phyloP scores from a whole-genome alignment of 805 yeast genomes.

The Candida koratica region DNA sequence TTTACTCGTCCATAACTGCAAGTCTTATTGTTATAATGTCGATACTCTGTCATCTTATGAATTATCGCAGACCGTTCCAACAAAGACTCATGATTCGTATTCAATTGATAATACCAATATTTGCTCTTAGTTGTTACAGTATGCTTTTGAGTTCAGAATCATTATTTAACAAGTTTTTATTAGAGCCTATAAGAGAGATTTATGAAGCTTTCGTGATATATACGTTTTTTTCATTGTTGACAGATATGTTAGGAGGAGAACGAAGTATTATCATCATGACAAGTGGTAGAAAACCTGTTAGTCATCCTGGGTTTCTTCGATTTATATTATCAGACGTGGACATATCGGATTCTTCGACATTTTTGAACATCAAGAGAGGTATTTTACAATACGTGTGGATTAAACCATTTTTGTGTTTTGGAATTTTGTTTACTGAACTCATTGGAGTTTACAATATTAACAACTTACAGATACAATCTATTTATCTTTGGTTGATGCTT shows the following conservation, averaged over 20 bases:
- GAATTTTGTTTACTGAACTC: conserved; percentile 45
- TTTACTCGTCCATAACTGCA: conserved; percentile 22
- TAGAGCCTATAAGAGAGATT: conserved; percentile 78
- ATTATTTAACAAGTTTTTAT: conserved; percentile 40
- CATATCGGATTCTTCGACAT: conserved; percentile 80
- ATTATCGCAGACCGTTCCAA: conserved; percentile 84
- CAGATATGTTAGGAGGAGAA: conserved; percentile 89
- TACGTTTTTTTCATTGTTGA: conserved; percentile 81
- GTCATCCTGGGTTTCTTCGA: conserved; percentile 58
- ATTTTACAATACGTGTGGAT: conserved; percentile 93
- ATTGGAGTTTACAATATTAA: conserved; percentile 50
- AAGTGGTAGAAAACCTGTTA: conserved; percentile 67
- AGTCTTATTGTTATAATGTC: conserved; percentile 20
- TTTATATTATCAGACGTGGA: conserved; percentile 57
- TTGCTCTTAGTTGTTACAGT: conserved; percentile 65
- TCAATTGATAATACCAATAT: conserved; percentile 75
- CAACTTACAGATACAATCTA: conserved; percentile 43
- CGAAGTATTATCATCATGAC: conserved; percentile 69
- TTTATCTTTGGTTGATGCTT: conserved; percentile 62
- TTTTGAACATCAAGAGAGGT: conserved; percentile 74
- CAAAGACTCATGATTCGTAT: conserved; percentile 84
- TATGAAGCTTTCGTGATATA: conserved; percentile 96
- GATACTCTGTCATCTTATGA: conserved; percentile 38
- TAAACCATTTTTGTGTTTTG: conserved; percentile 73
- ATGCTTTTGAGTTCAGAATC: conserved; percentile 46